These are phyloP conservation scores for Fusarium sambucinum DNA, from an alignment of 2,329 filamentous ascomycete genomes.

Conservation along the genomic window DNA sequence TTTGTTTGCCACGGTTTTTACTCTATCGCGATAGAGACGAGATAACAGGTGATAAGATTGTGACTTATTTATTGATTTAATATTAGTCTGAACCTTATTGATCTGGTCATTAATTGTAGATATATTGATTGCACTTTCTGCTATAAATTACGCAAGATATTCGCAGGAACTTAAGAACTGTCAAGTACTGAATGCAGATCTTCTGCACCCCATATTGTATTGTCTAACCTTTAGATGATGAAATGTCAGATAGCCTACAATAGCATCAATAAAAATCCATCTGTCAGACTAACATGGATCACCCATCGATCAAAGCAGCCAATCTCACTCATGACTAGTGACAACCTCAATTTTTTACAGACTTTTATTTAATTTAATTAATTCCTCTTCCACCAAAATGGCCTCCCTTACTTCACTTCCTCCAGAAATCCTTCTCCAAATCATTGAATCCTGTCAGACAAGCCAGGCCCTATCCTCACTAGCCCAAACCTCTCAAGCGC, in stretches of 20 bases:
- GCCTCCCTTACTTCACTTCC: not conserved
- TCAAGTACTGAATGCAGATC: no score
- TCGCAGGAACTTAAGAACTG: no score
- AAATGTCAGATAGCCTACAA: not conserved
- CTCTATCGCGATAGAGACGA: not conserved
- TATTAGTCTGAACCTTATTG: not conserved
- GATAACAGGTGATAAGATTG: slow-evolving; percentile 9
- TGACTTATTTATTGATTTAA: slow-evolving; percentile 2
- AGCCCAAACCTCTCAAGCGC: not conserved
- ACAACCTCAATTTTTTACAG: not conserved
- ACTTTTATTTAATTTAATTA: not conserved
- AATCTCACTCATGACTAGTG: slow-evolving; percentile 1
- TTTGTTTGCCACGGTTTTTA: not conserved
- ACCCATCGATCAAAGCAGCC: not conserved
- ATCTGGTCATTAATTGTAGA: not conserved
- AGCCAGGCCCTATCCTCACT: slow-evolving; percentile 3
- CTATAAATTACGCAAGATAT: not conserved
- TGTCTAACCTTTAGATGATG: not conserved
- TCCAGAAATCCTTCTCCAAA: not conserved
- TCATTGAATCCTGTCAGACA: slow-evolving; percentile 1
- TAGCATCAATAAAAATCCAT: not conserved
- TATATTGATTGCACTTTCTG: not conserved
- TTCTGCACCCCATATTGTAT: not conserved
- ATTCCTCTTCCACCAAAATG: not conserved
- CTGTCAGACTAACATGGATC: slow-evolving; percentile 6